Evolutionary conservation across 2,329 filamentous ascomycete genomes (phyloP).

Genomic region (Chaetomium strumarium): DNA sequence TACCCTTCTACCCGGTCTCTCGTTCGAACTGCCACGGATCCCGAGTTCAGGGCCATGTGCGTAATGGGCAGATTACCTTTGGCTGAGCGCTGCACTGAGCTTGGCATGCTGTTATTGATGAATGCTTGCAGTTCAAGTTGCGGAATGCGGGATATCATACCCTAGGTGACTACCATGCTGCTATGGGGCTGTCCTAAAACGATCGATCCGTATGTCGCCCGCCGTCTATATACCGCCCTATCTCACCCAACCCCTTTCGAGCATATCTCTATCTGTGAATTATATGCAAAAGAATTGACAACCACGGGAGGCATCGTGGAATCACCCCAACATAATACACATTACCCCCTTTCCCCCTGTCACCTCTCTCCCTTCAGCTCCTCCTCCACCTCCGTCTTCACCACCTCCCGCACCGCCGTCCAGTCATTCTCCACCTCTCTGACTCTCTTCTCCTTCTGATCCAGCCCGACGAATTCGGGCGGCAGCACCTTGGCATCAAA

Average conservation of each 20-base stretch:
- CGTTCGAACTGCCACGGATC: neutral
- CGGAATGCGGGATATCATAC: too few species aligned
- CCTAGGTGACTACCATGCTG: too few species aligned
- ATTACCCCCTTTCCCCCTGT: neutral
- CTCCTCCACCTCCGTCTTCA: slow-evolving; percentile 66
- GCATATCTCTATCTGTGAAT: neutral
- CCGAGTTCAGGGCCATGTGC: neutral
- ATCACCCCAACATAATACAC: slow-evolving; percentile 3
- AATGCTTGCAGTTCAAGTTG: too few species aligned
- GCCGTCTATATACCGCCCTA: slow-evolving; percentile 6
- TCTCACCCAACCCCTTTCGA: neutral
- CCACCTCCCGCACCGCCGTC: slow-evolving; percentile 68
- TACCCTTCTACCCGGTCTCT: neutral
- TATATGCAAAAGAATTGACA: neutral
- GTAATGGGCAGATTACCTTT: too few species aligned
- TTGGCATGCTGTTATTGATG: too few species aligned
- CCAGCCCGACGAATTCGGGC: slow-evolving; percentile 72
- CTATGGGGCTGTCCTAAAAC: neutral
- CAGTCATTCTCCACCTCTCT: slow-evolving; percentile 64
- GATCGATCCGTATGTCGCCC: neutral
- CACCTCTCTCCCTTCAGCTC: slow-evolving; percentile 39
- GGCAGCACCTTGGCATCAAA: slow-evolving; percentile 74
- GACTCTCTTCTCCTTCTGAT: slow-evolving; percentile 69
- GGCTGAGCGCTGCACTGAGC: too few species aligned
- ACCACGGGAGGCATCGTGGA: neutral